Percentiles rank a stretch among this genome's conserved stretches.
phyloP scores from a whole-genome alignment of 1,284 basidiomycete species.

The Earliella scabrosa region DNA sequence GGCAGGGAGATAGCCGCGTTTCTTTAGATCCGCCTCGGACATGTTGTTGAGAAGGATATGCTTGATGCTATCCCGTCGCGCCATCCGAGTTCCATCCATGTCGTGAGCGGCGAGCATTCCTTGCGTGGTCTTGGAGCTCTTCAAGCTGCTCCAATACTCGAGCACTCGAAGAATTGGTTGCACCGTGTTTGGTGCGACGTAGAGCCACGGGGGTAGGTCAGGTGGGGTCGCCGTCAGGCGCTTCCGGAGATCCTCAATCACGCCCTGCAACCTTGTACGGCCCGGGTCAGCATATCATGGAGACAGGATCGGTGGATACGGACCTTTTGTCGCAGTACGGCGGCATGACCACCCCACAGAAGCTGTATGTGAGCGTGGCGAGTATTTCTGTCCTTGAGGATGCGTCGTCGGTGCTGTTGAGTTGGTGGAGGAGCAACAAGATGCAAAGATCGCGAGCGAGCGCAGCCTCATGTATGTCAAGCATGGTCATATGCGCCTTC shows the following conservation, averaged over 20 bases:
- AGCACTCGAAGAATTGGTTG: constrained; percentile 1
- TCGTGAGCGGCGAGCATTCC: too few species aligned
- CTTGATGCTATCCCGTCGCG: too few species aligned
- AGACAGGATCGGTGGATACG: background rate
- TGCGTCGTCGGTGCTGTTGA: background rate
- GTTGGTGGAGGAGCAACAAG: constrained; percentile 22
- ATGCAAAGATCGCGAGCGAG: constrained; percentile 30
- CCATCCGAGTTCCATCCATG: too few species aligned
- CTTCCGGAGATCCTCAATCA: background rate
- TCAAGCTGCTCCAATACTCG: constrained; percentile 19
- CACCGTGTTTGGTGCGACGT: constrained; percentile 4
- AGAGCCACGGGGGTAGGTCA: constrained; percentile 11
- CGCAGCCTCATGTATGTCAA: constrained; percentile 30
- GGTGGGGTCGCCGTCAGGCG: background rate
- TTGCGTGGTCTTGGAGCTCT: too few species aligned
- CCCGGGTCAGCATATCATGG: too few species aligned
- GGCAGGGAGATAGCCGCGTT: too few species aligned
- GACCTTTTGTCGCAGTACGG: constrained; percentile 7
- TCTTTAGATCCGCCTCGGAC: too few species aligned
- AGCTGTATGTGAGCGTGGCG: constrained; percentile 10
- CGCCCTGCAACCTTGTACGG: too few species aligned
- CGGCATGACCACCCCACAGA: constrained; percentile 11
- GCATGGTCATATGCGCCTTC: constrained; percentile 28
- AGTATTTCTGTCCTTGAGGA: constrained; percentile 1
- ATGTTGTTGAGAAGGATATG: too few species aligned